phyloP scores from a whole-genome alignment of 2,329 filamentous ascomycete genomes.

The Microcyclosporella mali region DNA sequence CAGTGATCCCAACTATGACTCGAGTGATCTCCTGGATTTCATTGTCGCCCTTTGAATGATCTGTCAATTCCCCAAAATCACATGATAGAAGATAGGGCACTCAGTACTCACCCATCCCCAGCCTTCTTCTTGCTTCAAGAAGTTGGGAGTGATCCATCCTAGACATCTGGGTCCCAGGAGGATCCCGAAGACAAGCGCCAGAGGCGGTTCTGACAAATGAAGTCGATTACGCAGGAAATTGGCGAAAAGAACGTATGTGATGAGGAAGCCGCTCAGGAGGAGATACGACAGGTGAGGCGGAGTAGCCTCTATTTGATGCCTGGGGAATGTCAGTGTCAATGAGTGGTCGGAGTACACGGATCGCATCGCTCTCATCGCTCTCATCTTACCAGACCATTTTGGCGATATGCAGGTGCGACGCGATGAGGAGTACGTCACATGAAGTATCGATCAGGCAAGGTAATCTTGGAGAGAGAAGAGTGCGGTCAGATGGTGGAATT shows the following conservation, averaged over 20 bases:
- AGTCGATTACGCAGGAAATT: conserved; percentile 43
- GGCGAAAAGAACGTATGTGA: conserved; percentile 43
- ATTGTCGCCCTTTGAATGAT: conserved; percentile 32
- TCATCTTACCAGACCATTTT: no score
- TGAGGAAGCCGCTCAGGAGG: conserved; percentile 40
- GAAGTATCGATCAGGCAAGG: no score
- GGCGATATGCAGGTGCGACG: no score
- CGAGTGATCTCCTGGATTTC: conserved; percentile 39
- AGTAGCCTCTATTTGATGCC: conserved; percentile 35
- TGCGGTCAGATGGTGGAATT: no score
- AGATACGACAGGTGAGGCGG: conserved; percentile 43
- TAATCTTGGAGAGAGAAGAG: no score
- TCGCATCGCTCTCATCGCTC: no score
- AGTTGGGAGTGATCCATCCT: conserved; percentile 36
- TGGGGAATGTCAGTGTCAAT: not conserved
- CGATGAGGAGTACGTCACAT: no score
- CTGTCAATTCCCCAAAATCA: not conserved
- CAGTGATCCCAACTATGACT: conserved; percentile 42
- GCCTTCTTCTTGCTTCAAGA: conserved; percentile 17
- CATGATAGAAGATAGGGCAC: no score
- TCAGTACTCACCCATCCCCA: no score
- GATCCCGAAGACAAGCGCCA: conserved; percentile 43
- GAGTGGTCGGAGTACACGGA: not conserved
- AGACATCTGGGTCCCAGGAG: conserved; percentile 39
- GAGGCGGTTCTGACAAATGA: conserved; percentile 22